Evolutionary conservation across 805 yeast genomes (phyloP).

Genomic region (Lachancea dasiensis): DNA sequence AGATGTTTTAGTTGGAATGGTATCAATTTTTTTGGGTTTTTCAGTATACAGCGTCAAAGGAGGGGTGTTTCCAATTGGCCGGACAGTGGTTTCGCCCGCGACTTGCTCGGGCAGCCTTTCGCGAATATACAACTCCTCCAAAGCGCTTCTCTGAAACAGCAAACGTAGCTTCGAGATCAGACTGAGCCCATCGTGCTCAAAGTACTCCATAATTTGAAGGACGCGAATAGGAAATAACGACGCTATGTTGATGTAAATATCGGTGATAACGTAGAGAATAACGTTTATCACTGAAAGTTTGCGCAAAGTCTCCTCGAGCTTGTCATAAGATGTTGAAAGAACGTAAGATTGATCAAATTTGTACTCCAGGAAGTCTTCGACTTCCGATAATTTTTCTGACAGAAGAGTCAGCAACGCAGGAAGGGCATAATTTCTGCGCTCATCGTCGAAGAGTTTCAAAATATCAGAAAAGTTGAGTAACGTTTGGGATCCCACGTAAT

Average conservation of each 20-base stretch:
- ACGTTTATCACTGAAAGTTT: constrained; percentile 35
- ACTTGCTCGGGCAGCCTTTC: constrained; percentile 42
- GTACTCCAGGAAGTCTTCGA: constrained; percentile 26
- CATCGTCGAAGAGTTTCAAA: constrained; percentile 51
- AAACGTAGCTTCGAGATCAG: constrained; percentile 39
- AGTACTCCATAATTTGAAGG: constrained; percentile 23
- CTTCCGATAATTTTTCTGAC: constrained; percentile 26
- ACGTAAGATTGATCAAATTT: constrained; percentile 16
- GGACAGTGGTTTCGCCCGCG: constrained; percentile 38
- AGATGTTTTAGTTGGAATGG: constrained; percentile 40
- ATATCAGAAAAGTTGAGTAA: constrained; percentile 48
- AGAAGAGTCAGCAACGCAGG: constrained; percentile 32
- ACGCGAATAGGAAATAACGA: constrained; percentile 43
- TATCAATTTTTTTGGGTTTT: constrained; percentile 35
- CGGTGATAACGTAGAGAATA: constrained; percentile 47
- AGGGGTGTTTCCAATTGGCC: constrained; percentile 39
- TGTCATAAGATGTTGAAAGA: constrained; percentile 19
- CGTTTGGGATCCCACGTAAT: constrained; percentile 50
- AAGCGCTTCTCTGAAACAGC: constrained; percentile 44
- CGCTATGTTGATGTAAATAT: constrained; percentile 50
- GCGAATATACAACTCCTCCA: constrained; percentile 55
- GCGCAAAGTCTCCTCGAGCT: constrained; percentile 11
- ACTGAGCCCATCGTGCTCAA: constrained; percentile 33
- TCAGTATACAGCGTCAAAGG: constrained; percentile 39
- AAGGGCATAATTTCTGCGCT: constrained; percentile 44